Conservation (phyloP, 345 rosid species). For the Citropsis articulata region DNA sequence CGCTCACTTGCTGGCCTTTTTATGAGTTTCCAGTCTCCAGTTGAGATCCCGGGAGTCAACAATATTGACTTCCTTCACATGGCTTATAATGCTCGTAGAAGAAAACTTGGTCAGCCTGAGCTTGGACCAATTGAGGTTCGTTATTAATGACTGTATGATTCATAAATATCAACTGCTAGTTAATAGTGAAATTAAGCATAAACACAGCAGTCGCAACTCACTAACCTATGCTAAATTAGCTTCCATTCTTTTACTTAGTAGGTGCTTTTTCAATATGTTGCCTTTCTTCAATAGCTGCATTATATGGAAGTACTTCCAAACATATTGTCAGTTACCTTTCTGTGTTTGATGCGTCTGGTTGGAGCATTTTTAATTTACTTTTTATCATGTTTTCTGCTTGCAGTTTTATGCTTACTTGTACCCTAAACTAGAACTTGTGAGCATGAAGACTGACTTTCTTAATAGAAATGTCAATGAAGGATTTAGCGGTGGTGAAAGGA, state of each 20-base stretch:
- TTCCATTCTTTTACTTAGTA: not conserved
- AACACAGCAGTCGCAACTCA: not conserved
- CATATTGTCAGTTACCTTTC: not conserved
- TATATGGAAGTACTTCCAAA: not conserved
- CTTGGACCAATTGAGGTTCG: constrained; percentile 79
- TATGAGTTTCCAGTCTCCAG: constrained; percentile 91
- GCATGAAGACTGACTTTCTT: constrained; percentile 88
- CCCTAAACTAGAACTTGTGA: constrained; percentile 80
- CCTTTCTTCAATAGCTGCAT: not conserved
- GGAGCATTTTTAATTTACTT: not conserved
- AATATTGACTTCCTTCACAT: constrained; percentile 86
- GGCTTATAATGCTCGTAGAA: constrained; percentile 92
- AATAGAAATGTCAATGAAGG: constrained; percentile 99
- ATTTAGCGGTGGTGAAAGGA: constrained; percentile 97
- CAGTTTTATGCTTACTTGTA: constrained; percentile 78
- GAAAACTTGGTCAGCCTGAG: constrained; percentile 76
- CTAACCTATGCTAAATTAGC: not conserved
- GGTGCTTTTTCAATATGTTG: not conserved
- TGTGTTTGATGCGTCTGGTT: not conserved
- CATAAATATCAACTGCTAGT: not conserved
- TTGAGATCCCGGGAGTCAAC: constrained; percentile 93
- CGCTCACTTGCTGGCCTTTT: constrained; percentile 94
- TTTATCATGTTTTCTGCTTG: constrained; percentile 27
- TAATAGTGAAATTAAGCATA: not conserved
- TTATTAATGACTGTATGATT: not conserved